These are phyloP conservation scores for Gossypium stocksii DNA, from an alignment of 345 rosid species.

Conservation along the genomic window DNA sequence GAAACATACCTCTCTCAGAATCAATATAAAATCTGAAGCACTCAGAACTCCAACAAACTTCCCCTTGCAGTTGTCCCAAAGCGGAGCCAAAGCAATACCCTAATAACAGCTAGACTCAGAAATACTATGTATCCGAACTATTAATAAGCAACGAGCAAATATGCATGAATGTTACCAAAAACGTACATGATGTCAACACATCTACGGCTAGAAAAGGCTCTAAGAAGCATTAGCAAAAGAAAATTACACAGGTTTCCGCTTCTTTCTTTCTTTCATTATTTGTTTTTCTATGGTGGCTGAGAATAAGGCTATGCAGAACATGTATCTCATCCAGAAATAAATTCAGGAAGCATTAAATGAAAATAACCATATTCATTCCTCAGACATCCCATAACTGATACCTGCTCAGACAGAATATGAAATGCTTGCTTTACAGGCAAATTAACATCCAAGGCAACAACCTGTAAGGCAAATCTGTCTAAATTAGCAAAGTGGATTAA, in stretches of 20 bases:
- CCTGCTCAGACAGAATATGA: constrained; percentile 55
- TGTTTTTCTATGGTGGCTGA: not conserved
- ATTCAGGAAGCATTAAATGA: not conserved
- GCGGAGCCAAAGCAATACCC: constrained; percentile 71
- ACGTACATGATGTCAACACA: not conserved
- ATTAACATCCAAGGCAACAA: constrained; percentile 49
- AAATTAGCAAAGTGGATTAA: constrained; percentile 22
- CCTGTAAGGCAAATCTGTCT: constrained; percentile 32
- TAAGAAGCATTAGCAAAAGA: not conserved
- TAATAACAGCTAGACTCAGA: constrained; percentile 36
- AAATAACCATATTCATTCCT: not conserved
- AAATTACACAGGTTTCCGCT: not conserved
- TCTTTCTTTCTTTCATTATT: not conserved
- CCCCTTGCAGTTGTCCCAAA: constrained; percentile 63
- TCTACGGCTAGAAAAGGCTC: not conserved
- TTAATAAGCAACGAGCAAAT: constrained; percentile 21
- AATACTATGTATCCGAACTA: constrained; percentile 22
- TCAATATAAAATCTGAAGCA: constrained; percentile 63
- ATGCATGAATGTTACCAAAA: constrained; percentile 7
- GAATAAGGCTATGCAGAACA: not conserved
- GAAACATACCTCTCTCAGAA: constrained; percentile 58
- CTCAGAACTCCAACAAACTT: constrained; percentile 71
- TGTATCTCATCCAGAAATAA: not conserved
- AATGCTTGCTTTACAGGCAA: constrained; percentile 62
- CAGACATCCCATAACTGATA: constrained; percentile 21